A percentile compares a stretch with the other conserved stretches of the same genome.
phyloP scores from a whole-genome alignment of 176 grass and related monocot genomes.

The Oryza punctata region DNA sequence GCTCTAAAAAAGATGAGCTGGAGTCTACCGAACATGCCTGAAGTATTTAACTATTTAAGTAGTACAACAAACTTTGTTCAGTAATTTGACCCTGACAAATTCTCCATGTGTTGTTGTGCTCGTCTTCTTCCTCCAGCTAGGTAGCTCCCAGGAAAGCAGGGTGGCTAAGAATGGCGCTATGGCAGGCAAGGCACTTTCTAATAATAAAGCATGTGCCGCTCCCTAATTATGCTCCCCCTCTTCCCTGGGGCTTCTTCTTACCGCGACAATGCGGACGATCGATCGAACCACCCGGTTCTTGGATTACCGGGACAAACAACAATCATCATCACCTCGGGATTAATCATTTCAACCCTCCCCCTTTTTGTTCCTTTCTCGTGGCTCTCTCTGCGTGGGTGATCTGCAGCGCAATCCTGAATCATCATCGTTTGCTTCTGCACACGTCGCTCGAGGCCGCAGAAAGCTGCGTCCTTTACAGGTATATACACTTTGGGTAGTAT shows the following conservation, averaged over 20 bases:
- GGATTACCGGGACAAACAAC: conserved; percentile 17
- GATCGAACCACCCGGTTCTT: conserved; percentile 12
- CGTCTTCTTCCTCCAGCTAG: conserved; percentile 32
- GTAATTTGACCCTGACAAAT: neutral
- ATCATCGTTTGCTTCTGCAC: conserved; percentile 25
- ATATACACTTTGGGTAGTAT: conserved; percentile 31
- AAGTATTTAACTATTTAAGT: neutral
- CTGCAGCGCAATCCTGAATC: conserved; percentile 31
- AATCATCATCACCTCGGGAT: conserved; percentile 24
- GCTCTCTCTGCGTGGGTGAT: neutral
- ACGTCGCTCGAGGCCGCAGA: conserved; percentile 33
- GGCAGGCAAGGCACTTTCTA: conserved; percentile 39
- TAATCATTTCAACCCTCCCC: conserved; percentile 27
- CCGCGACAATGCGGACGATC: conserved; percentile 31
- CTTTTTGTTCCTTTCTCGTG: neutral
- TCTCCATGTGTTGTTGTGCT: neutral
- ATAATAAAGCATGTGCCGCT: conserved; percentile 58
- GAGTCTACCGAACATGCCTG: too few relatives aligned
- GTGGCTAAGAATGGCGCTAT: conserved; percentile 46
- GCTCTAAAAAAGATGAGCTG: too few relatives aligned
- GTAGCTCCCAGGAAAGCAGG: neutral
- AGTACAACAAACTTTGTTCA: neutral
- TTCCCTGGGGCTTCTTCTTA: conserved; percentile 13
- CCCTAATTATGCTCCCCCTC: conserved; percentile 58
- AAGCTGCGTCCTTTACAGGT: conserved; percentile 54